Evolutionary conservation across 106 monocot species (phyloP).

Genomic region (Posidonia australis): DNA sequence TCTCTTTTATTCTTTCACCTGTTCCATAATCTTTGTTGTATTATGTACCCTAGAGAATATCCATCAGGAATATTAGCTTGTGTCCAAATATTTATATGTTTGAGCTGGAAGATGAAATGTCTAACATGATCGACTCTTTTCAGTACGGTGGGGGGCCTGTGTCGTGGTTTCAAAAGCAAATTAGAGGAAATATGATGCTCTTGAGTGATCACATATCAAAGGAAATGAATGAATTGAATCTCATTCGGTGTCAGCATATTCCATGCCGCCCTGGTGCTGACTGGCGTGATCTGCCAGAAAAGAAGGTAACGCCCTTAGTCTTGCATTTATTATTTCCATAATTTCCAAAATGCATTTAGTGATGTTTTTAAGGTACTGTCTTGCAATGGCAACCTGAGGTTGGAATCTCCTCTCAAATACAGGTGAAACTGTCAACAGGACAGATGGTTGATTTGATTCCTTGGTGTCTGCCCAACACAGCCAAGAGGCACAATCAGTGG

Average conservation of each 20-base stretch:
- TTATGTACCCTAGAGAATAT: no score
- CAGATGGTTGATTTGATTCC: slow-evolving; percentile 81
- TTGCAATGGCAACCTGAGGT: neutral
- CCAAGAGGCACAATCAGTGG: slow-evolving; percentile 96
- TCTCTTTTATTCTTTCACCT: slow-evolving; percentile 2
- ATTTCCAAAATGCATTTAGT: neutral
- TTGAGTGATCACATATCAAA: slow-evolving; percentile 89
- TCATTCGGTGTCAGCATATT: slow-evolving; percentile 81
- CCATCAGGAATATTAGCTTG: neutral
- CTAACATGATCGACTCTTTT: neutral
- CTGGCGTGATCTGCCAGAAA: slow-evolving; percentile 94
- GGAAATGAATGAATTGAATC: slow-evolving; percentile 96
- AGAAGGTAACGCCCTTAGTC: slow-evolving; percentile 40
- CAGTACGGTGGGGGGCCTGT: slow-evolving; percentile 68
- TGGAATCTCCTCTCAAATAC: neutral
- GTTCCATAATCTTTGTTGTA: neutral
- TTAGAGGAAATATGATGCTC: slow-evolving; percentile 42
- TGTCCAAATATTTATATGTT: neutral
- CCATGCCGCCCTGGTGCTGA: slow-evolving; percentile 80
- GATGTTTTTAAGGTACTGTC: neutral
- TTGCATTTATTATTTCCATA: neutral
- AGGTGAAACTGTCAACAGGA: slow-evolving; percentile 78
- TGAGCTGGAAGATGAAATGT: neutral
- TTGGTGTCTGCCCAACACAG: slow-evolving; percentile 92
- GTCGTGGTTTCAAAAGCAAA: slow-evolving; percentile 96